phyloP scores from a whole-genome alignment of 139 green algal species.

The Chlamydomonas sp. region DNA sequence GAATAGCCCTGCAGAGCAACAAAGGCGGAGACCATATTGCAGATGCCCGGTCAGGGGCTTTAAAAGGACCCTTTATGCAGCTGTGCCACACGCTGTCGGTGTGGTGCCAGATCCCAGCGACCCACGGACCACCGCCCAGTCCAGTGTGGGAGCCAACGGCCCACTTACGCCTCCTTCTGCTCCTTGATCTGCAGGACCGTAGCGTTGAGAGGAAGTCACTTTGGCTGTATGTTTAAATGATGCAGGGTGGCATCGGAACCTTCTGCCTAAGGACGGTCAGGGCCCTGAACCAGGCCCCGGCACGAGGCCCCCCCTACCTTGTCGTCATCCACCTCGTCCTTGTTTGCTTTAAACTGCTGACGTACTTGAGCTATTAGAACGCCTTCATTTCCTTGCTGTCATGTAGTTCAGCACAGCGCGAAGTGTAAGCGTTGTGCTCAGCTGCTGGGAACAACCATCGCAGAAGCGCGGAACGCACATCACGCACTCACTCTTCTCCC shows the following conservation, averaged over 20 bases:
- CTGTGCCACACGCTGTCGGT: too few relatives aligned
- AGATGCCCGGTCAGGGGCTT: not conserved
- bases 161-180: conserved; percentile 64
- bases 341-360: conserved; percentile 62
- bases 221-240: too few relatives aligned
- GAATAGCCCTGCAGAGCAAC: conserved; percentile 51
- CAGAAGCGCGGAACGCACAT: not conserved
- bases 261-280: too few relatives aligned
- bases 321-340: conserved; percentile 59
- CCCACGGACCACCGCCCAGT: not conserved
- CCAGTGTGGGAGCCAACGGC: not conserved
- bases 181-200: conserved; percentile 50
- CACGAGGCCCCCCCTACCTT: conserved; percentile 33
- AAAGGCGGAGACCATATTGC: not conserved
- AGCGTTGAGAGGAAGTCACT: not conserved
- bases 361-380: conserved; percentile 50
- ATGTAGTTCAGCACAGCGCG: not conserved
- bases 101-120: too few relatives aligned
- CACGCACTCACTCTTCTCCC: conserved; percentile 50
- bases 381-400: conserved; percentile 64
- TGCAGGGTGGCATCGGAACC: too few relatives aligned
- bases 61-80: not conserved
- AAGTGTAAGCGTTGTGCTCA: not conserved
- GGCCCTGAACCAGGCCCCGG: not conserved
- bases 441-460: not conserved